Conservation (phyloP, 1,284 basidiomycete species). For the Mycena citricolor region DNA sequence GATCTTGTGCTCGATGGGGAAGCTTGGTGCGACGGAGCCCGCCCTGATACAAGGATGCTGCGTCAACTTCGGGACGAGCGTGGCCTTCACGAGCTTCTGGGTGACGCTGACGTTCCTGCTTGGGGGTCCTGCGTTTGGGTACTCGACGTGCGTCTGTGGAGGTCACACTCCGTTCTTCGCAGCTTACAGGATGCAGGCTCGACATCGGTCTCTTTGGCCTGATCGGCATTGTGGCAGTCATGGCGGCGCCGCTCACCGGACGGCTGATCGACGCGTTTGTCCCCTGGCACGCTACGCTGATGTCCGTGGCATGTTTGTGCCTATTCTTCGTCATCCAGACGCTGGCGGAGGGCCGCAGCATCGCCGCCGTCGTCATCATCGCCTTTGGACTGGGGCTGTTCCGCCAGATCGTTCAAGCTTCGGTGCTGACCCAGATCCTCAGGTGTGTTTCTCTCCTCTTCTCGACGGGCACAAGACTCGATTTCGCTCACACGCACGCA, state of each 20-base stretch:
- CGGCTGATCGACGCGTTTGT: conserved; percentile 59
- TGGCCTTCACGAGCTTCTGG: conserved; percentile 65
- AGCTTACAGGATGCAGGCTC: conserved; percentile 38
- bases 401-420: conserved; percentile 43
- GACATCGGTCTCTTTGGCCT: conserved; percentile 73
- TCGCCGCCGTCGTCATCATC: conserved; percentile 52
- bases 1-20: conserved; percentile 66
- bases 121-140: conserved; percentile 61
- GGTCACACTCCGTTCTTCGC: background rate
- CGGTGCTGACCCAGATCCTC: conserved; percentile 40
- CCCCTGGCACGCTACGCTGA: conserved; percentile 63
- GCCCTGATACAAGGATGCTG: conserved; percentile 62
- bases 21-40: conserved; percentile 67
- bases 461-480: background rate
- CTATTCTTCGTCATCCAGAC: conserved; percentile 53
- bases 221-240: conserved; percentile 66
- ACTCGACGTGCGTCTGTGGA: conserved; percentile 51
- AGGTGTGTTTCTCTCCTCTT: conserved; percentile 28
- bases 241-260: conserved; percentile 60
- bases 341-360: conserved; percentile 56
- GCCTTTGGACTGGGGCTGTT: conserved; percentile 43
- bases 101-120: conserved; percentile 74
- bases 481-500: conserved; percentile 26
- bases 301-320: conserved; percentile 44
- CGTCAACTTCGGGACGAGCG: conserved; percentile 55